phyloP scores from a whole-genome alignment of 73 alveolate species.

The Durusdinium trenchii region DNA sequence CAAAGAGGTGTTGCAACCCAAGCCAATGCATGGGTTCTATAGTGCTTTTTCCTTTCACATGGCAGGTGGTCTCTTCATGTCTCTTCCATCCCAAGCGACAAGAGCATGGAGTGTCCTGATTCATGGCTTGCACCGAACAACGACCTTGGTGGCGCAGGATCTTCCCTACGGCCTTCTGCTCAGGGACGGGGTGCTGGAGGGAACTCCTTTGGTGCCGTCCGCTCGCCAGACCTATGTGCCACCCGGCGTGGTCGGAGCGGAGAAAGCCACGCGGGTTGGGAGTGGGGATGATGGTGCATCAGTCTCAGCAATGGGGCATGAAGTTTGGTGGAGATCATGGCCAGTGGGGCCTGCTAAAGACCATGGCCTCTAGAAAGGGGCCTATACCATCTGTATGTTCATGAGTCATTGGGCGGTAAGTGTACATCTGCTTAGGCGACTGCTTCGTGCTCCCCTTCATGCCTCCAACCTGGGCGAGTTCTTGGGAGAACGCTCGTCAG shows the following conservation, averaged over 20 bases:
- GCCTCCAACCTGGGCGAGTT: no score
- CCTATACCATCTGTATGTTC: no score
- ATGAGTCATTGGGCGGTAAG: no score
- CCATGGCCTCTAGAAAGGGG: no score
- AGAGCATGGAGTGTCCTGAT: no score
- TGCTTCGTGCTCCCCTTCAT: no score
- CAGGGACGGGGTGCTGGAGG: constrained; percentile 45
- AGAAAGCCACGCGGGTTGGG: not conserved
- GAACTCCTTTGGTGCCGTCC: constrained; percentile 6
- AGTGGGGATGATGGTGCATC: not conserved
- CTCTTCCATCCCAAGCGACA: no score
- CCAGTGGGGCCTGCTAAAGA: not conserved
- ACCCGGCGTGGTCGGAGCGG: not conserved
- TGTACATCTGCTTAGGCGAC: no score
- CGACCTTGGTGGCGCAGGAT: constrained; percentile 1
- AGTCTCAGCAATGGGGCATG: not conserved
- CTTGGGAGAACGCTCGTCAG: no score
- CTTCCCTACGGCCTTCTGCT: constrained; percentile 24
- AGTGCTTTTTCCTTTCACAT: not conserved
- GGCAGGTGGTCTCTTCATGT: not conserved
- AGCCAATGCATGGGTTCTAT: not conserved
- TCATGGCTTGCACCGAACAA: no score
- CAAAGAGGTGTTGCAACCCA: not conserved
- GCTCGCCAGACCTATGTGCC: constrained; percentile 36
- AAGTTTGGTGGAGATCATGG: not conserved